Base-by-base conservation (phyloP, 331 rosid genomes). In the Saraca asoca region DNA sequence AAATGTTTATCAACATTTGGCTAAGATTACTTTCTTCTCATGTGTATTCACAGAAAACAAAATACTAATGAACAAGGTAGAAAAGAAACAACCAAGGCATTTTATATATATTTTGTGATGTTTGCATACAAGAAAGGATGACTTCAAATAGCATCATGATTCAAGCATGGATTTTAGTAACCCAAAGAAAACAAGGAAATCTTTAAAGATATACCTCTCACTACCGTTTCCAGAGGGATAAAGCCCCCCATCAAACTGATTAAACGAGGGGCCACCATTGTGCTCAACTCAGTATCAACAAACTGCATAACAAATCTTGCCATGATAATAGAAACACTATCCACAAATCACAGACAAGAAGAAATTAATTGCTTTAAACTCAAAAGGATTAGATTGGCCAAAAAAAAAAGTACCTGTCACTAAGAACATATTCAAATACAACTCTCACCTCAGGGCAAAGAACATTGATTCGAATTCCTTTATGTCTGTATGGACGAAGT, bases 401-500 rank as follows among this genome's bases (percentile, higher is more conserved):
- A 58, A 15, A 59, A 29, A 64, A 56, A 15, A 54, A 63, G 67
- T 31, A 50, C 35, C 15, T 51, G 46, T 54, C 11, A 64, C 60
- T 46, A 45, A 45, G 53, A 70, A 51, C 29, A 66, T 49, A 9
- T 66, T 67, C 46, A 44, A 61, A 74, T 39, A 35, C n/a, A 24
- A 73, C 43, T 62, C 77, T 77, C 75, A 93, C 98, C 89, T 93
- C 98, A 49, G 98, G 98, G 75, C 95, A 89, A 74, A 93, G 88
- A 68, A 87, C 98, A 69, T 93, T 93, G 75, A 93, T 41, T 24
- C 98, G 94, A 81, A 93, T 93, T 66, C 98, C 96, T 75, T 62
- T 56, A 61, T 73, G 90, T 80, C 82, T 83, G 77, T 70, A 83
- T 12, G 70, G 85, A 39, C 34, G 59, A 53, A 93, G 98, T 70